Evolutionary conservation across 805 yeast genomes (phyloP).

Genomic region (Cyberlindnera maritima): DNA sequence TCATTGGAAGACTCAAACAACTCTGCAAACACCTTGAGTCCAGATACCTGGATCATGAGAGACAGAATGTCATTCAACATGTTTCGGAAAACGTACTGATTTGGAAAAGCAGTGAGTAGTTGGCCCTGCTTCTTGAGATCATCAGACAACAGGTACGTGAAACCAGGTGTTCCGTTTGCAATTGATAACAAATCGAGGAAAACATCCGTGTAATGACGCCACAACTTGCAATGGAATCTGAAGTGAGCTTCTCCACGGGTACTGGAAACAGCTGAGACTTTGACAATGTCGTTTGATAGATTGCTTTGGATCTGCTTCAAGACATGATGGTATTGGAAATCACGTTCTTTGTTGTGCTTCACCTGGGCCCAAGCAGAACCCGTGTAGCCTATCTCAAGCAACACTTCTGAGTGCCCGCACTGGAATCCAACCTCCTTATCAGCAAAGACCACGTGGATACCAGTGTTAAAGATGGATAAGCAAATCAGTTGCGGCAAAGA

Average conservation of each 20-base stretch:
- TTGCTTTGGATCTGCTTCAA: background rate
- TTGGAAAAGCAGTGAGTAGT: background rate
- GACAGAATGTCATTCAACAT: slow-evolving; percentile 6
- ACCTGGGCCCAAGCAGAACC: background rate
- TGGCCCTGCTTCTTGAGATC: background rate
- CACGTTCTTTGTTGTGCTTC: background rate
- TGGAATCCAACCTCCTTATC: background rate
- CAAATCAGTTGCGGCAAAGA: background rate
- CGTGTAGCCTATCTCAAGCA: slow-evolving; percentile 1
- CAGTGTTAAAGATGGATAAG: background rate
- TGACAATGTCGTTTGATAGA: background rate
- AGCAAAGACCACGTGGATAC: background rate
- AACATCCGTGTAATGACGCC: slow-evolving; percentile 3
- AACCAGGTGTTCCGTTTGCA: background rate
- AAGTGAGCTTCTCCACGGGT: background rate
- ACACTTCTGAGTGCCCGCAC: background rate
- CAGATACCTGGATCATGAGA: background rate
- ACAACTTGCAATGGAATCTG: slow-evolving; percentile 5
- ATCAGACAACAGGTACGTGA: background rate
- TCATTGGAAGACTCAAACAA: background rate
- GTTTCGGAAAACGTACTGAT: background rate
- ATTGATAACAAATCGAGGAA: slow-evolving; percentile 2
- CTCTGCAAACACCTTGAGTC: background rate
- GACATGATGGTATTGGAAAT: background rate
- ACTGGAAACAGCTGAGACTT: background rate